These are phyloP conservation scores for Solanum peruvianum DNA, from an alignment of 257 asterid genomes.

Conservation along the genomic window DNA sequence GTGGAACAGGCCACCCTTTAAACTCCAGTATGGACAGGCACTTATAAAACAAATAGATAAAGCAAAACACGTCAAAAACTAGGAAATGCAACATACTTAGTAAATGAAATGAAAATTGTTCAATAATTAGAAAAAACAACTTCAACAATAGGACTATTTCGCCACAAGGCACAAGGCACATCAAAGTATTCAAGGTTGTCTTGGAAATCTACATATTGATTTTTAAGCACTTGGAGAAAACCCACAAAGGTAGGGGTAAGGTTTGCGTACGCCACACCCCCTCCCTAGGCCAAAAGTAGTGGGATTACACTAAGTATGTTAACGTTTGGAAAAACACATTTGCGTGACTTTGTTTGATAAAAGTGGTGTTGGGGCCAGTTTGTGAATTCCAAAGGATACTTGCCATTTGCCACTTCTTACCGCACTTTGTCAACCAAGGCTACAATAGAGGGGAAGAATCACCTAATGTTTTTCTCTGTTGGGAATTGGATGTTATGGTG, in stretches of 20 bases:
- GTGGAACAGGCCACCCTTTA: background rate
- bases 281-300: background rate
- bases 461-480: background rate
- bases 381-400: background rate
- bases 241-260: background rate
- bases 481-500: background rate
- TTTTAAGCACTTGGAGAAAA: background rate
- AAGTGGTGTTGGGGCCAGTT: too few relatives aligned
- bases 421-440: background rate
- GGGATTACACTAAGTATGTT: background rate
- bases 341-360: background rate
- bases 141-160: background rate
- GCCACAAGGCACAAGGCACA: background rate
- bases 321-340: background rate
- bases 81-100: background rate
- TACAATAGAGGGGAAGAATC: background rate
- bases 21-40: background rate
- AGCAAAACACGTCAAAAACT: background rate
- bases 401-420: background rate
- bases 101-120: background rate
- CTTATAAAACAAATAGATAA: background rate
- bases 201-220: background rate
- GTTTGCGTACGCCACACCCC: background rate
- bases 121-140: background rate
- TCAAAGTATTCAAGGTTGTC: background rate